phyloP scores from a whole-genome alignment of 2,329 filamentous ascomycete genomes.

The Aspergillus clavatus region DNA sequence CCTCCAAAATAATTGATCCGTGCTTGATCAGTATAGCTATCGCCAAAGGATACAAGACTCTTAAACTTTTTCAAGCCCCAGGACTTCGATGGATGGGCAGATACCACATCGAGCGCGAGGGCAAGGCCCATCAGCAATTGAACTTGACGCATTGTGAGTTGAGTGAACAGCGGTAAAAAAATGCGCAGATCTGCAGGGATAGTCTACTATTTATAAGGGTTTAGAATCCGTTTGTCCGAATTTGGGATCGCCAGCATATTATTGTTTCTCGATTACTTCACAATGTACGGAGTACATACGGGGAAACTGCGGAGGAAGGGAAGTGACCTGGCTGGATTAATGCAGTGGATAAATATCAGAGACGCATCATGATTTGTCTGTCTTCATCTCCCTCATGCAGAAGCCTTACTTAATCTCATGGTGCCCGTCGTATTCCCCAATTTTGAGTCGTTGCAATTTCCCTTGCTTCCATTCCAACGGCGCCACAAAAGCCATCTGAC shows the following conservation, averaged over 20 bases:
- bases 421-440: constrained; percentile 3
- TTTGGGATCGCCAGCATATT: too few species aligned
- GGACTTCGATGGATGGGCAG: not conserved
- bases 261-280: too few species aligned
- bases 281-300: too few species aligned
- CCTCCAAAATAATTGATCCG: constrained; percentile 59
- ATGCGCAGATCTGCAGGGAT: too few species aligned
- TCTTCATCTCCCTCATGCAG: too few species aligned
- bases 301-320: too few species aligned
- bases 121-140: not conserved
- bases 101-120: not conserved
- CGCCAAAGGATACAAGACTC: constrained; percentile 65
- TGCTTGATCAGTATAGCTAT: constrained; percentile 72
- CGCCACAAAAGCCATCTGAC: constrained; percentile 54
- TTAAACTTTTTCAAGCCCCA: constrained; percentile 48
- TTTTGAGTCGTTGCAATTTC: constrained; percentile 6
- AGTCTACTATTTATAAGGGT: not conserved
- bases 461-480: constrained; percentile 36
- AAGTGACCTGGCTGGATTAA: too few species aligned
- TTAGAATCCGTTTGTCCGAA: too few species aligned
- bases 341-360: too few species aligned
- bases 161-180: not conserved
- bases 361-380: too few species aligned
- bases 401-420: too few species aligned
- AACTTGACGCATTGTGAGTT: not conserved